A percentile compares a stretch with the other conserved stretches of the same genome.
phyloP scores from a whole-genome alignment of 2,329 filamentous ascomycete species.

The Ceratocystis cacaofunesta region DNA sequence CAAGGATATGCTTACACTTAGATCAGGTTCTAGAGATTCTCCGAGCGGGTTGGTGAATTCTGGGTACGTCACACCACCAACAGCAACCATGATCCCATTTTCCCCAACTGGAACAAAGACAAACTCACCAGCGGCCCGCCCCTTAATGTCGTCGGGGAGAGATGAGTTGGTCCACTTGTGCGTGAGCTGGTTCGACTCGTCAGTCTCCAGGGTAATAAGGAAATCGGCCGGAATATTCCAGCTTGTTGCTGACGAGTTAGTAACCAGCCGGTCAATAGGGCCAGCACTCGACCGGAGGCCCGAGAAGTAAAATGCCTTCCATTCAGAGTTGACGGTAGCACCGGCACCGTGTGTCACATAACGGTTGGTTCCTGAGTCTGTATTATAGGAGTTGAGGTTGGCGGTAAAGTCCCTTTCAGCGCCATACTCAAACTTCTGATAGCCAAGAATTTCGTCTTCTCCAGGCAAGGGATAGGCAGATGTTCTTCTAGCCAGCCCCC shows the following conservation, averaged over 20 bases:
- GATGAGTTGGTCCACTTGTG: constrained; percentile 44
- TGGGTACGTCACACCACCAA: constrained; percentile 58
- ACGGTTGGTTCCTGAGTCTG: constrained; percentile 37
- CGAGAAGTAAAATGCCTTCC: constrained; percentile 56
- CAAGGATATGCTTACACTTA: background rate
- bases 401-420: constrained; percentile 8
- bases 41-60: constrained; percentile 23
- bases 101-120: constrained; percentile 66
- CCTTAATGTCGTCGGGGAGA: constrained; percentile 33
- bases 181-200: constrained; percentile 37
- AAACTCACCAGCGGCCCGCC: constrained; percentile 48
- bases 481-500: constrained; percentile 35
- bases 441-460: constrained; percentile 33
- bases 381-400: constrained; percentile 23
- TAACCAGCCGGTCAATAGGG: constrained; percentile 27
- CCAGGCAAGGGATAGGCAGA: constrained; percentile 27
- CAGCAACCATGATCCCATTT: constrained; percentile 59
- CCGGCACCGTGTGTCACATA: constrained; percentile 51
- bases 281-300: constrained; percentile 42
- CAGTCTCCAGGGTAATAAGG: constrained; percentile 38
- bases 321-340: constrained; percentile 52
- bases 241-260: background rate
- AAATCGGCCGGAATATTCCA: constrained; percentile 33
- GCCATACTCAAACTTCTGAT: constrained; percentile 40
- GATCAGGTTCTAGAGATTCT: constrained; percentile 25